Conservation (phyloP, 2,329 filamentous ascomycete species). For the Trichophyton simii region DNA sequence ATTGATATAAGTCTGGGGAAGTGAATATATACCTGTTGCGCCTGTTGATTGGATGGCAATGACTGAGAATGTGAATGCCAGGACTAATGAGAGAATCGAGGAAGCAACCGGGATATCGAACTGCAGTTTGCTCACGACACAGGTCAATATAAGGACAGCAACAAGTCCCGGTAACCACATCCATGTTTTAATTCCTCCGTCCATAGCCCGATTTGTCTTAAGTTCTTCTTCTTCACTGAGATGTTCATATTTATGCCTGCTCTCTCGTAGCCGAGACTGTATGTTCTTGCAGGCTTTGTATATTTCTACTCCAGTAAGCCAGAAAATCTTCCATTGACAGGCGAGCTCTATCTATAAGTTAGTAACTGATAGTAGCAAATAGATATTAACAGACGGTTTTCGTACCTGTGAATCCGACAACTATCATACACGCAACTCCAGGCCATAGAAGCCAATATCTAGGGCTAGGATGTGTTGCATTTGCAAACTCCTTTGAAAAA, state of each 20-base stretch:
- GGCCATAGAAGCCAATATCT: constrained; percentile 44
- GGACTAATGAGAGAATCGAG: constrained; percentile 6
- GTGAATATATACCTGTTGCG: constrained; percentile 10
- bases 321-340: constrained; percentile 10
- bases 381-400: not conserved
- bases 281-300: not conserved
- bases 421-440: constrained; percentile 8
- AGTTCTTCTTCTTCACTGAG: constrained; percentile 3
- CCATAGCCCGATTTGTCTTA: not conserved
- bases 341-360: constrained; percentile 6
- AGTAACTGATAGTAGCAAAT: not conserved
- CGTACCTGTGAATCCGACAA: constrained; percentile 7
- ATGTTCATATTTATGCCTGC: constrained; percentile 4
- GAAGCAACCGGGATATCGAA: constrained; percentile 5
- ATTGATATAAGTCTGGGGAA: not conserved
- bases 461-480: constrained; percentile 28
- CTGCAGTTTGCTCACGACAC: constrained; percentile 6
- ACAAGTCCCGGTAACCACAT: constrained; percentile 10
- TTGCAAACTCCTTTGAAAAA: constrained; percentile 12
- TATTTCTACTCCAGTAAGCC: constrained; percentile 7
- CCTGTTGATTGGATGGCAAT: constrained; percentile 14
- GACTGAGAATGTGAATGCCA: constrained; percentile 8
- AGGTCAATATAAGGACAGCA: constrained; percentile 5
- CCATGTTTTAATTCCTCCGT: constrained; percentile 6
- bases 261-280: not conserved